Evolutionary conservation across 805 yeast genomes (phyloP).

Genomic region (Saccharomycopsis sp.): DNA sequence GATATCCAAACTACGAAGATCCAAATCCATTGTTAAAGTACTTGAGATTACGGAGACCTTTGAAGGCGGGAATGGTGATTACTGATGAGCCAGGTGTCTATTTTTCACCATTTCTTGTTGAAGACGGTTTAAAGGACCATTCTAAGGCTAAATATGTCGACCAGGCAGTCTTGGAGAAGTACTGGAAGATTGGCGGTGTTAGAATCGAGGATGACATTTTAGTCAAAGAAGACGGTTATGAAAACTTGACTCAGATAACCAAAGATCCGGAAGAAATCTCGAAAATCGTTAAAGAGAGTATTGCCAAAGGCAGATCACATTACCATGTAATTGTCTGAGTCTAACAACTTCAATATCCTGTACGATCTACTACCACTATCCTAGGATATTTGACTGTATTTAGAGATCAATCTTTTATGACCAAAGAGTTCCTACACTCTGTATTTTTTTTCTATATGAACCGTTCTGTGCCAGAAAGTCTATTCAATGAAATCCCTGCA

Average conservation of each 20-base stretch:
- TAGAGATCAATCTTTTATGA: too few relatives aligned
- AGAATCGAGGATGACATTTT: slow-evolving; percentile 91
- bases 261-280: slow-evolving; percentile 81
- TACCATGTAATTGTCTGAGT: slow-evolving; percentile 51
- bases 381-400: background rate
- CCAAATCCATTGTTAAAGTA: slow-evolving; percentile 69
- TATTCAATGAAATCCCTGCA: too few relatives aligned
- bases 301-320: slow-evolving; percentile 50
- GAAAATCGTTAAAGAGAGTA: slow-evolving; percentile 65
- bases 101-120: slow-evolving; percentile 76
- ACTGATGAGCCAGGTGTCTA: slow-evolving; percentile 96
- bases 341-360: background rate
- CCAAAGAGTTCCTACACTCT: too few relatives aligned
- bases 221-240: slow-evolving; percentile 70
- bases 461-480: too few relatives aligned
- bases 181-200: slow-evolving; percentile 92
- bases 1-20: slow-evolving; percentile 79
- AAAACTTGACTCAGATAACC: slow-evolving; percentile 76
- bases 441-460: too few relatives aligned
- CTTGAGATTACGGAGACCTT: slow-evolving; percentile 70
- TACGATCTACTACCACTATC: background rate
- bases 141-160: slow-evolving; percentile 54
- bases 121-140: slow-evolving; percentile 49
- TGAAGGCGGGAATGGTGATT: slow-evolving; percentile 73
- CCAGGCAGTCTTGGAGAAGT: slow-evolving; percentile 59